phyloP scores from a whole-genome alignment of 345 rosid species.

The Salix viminalis region DNA sequence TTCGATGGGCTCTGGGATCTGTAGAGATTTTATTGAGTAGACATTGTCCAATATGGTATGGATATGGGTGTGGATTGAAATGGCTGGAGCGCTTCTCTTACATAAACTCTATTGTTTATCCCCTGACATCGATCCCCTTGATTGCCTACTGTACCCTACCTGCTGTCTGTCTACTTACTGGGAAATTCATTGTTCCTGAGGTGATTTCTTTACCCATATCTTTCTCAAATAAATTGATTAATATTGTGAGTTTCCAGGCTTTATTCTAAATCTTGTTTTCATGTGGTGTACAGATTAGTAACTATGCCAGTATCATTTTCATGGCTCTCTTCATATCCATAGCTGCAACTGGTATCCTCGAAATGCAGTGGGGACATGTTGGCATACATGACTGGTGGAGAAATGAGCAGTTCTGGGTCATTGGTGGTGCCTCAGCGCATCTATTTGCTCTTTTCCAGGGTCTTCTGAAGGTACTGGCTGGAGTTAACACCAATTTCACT shows the following conservation, averaged over 20 bases:
- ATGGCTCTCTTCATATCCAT: conserved; percentile 57
- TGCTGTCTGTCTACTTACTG: conserved; percentile 60
- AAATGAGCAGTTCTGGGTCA: conserved; percentile 75
- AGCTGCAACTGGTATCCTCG: conserved; percentile 55
- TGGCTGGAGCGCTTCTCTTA: conserved; percentile 62
- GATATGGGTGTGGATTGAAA: conserved; percentile 64
- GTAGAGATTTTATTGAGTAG: conserved; percentile 68
- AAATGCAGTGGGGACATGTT: conserved; percentile 77
- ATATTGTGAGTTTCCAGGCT: neutral
- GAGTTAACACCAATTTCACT: conserved; percentile 58
- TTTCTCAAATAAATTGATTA: neutral
- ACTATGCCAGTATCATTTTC: conserved; percentile 51
- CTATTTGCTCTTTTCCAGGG: conserved; percentile 68
- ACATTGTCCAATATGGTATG: conserved; percentile 75
- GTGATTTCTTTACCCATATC: conserved; percentile 22
- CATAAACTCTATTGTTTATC: conserved; percentile 58
- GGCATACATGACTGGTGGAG: conserved; percentile 79
- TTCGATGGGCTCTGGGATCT: conserved; percentile 70
- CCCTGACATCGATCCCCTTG: conserved; percentile 63
- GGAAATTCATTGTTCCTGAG: conserved; percentile 65
- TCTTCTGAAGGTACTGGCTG: conserved; percentile 66
- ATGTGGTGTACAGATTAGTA: conserved; percentile 45
- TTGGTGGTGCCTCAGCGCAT: conserved; percentile 61
- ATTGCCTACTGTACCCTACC: conserved; percentile 57
- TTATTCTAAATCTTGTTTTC: neutral